These are phyloP conservation scores for Saccharata proteae DNA, from an alignment of 2,329 filamentous ascomycete genomes.

Conservation along the genomic window DNA sequence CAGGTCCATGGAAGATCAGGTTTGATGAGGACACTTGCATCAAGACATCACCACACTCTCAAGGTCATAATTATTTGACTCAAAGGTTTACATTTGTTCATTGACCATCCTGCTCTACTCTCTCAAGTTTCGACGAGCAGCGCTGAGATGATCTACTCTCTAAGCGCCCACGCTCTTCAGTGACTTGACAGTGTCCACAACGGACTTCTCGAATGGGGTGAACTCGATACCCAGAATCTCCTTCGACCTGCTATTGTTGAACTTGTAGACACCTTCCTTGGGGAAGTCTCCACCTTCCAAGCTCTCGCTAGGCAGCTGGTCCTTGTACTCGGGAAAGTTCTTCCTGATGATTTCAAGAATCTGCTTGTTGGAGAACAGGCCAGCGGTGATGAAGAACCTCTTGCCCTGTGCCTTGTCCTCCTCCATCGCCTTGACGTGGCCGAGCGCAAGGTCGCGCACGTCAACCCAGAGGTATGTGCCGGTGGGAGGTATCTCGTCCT, in stretches of 20 bases:
- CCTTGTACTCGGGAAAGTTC: constrained; percentile 42
- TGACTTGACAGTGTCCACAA: constrained; percentile 52
- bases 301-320: constrained; percentile 32
- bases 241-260: constrained; percentile 43
- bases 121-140: not conserved
- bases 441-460: constrained; percentile 46
- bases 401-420: constrained; percentile 46
- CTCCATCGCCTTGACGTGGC: constrained; percentile 49
- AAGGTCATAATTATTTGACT: too few species aligned
- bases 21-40: too few species aligned
- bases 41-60: too few species aligned
- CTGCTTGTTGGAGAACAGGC: constrained; percentile 49
- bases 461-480: constrained; percentile 39
- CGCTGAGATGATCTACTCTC: not conserved
- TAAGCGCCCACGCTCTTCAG: constrained; percentile 43
- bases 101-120: too few species aligned
- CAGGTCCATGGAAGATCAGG: too few species aligned
- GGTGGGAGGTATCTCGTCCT: constrained; percentile 45
- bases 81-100: too few species aligned
- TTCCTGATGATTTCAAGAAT: constrained; percentile 45
- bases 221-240: constrained; percentile 50
- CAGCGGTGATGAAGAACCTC: constrained; percentile 52
- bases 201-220: constrained; percentile 43
- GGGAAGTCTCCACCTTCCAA: constrained; percentile 34
- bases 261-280: constrained; percentile 39